phyloP scores from a whole-genome alignment of 106 monocot genomes.

The Dendrobium chrysotoxum region DNA sequence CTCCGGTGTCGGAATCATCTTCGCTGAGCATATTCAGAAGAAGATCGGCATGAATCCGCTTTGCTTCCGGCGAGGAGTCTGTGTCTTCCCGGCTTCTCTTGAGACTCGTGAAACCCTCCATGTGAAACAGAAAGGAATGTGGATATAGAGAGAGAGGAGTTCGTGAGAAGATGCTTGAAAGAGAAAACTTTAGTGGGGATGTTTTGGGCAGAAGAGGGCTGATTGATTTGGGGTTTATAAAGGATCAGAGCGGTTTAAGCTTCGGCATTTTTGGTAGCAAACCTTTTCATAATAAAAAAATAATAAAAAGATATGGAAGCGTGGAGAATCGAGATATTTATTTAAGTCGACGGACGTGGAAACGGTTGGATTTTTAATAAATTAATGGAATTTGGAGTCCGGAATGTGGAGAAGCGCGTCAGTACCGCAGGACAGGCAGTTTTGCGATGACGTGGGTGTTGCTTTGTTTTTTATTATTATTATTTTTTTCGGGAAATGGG shows the following conservation, averaged over 20 bases:
- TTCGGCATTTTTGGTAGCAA: too few relatives aligned
- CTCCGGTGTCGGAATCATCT: slow-evolving; percentile 10
- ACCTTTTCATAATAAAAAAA: neutral
- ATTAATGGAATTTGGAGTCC: neutral
- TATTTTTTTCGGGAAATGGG: neutral
- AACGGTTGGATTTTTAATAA: neutral
- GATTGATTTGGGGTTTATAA: neutral
- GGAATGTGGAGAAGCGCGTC: neutral
- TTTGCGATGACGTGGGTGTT: neutral
- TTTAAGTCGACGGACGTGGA: neutral
- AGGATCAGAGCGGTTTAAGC: neutral
- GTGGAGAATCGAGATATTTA: neutral
- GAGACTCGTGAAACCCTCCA: neutral
- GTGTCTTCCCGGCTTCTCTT: slow-evolving; percentile 12
- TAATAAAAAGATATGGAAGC: neutral
- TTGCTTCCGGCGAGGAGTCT: neutral
- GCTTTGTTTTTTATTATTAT: neutral
- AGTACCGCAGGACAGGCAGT: neutral
- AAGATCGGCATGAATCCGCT: slow-evolving; percentile 15
- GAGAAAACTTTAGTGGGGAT: neutral
- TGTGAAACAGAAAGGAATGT: neutral
- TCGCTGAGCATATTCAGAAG: slow-evolving; percentile 23
- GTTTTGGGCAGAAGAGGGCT: neutral
- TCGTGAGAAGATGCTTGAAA: neutral
- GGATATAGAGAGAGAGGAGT: neutral